These are phyloP conservation scores for Tricholoma bakamatsutake DNA, from an alignment of 768 basidiomycete genomes.

Conservation along the genomic window DNA sequence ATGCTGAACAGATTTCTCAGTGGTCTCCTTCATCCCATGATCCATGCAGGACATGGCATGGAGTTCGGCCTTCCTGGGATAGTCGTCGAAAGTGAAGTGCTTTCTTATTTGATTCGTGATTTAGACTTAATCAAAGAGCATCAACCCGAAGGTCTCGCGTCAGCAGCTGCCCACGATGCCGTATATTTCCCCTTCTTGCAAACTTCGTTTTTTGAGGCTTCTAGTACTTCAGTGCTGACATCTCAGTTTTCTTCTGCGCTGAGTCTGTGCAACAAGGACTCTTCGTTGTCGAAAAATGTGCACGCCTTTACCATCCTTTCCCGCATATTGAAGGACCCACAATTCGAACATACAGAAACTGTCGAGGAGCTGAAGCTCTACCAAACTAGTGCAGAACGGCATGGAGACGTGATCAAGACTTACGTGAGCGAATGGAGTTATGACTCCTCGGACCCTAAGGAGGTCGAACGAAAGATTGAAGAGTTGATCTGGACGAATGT, in stretches of 20 bases:
- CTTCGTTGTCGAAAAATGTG: slow-evolving; percentile 9
- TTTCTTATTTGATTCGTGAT: neutral
- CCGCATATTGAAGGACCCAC: slow-evolving; percentile 46
- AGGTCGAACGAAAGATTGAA: slow-evolving; percentile 51
- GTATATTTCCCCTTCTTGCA: slow-evolving; percentile 29
- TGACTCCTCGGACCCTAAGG: slow-evolving; percentile 26
- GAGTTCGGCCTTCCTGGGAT: slow-evolving; percentile 58
- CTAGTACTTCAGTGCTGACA: neutral
- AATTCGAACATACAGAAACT: slow-evolving; percentile 19
- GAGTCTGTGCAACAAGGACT: neutral
- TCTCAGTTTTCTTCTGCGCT: slow-evolving; percentile 4
- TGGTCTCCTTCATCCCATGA: slow-evolving; percentile 59
- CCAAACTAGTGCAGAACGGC: slow-evolving; percentile 26
- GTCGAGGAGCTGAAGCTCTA: slow-evolving; percentile 21
- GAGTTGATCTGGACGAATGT: slow-evolving; percentile 54
- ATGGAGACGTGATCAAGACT: slow-evolving; percentile 33
- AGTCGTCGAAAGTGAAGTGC: slow-evolving; percentile 53
- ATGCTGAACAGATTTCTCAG: slow-evolving; percentile 47
- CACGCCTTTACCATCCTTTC: slow-evolving; percentile 51
- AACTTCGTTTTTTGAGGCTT: slow-evolving; percentile 16
- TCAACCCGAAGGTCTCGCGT: slow-evolving; percentile 42
- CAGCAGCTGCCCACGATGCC: slow-evolving; percentile 42
- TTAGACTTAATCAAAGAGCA: neutral
- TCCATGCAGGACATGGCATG: slow-evolving; percentile 56
- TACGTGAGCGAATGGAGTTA: slow-evolving; percentile 42